phyloP scores from a whole-genome alignment of 2,329 filamentous ascomycete species.

The Claviceps purpurea region DNA sequence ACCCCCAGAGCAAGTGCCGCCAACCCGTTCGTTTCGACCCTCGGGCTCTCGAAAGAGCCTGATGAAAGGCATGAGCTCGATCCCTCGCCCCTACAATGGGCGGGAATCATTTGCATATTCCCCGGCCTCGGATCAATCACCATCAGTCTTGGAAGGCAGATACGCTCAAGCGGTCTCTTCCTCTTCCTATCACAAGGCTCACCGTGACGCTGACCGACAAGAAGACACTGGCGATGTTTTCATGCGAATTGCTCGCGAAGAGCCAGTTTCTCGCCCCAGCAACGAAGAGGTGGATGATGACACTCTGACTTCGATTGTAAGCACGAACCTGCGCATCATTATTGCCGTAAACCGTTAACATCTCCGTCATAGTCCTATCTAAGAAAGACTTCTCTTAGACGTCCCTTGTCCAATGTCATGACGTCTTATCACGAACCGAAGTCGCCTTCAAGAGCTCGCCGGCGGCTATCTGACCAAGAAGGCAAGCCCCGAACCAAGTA shows the following conservation, averaged over 20 bases:
- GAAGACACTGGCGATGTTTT: constrained; percentile 48
- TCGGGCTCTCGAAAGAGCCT: constrained; percentile 43
- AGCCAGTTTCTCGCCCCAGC: constrained; percentile 27
- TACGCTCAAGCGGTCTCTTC: background rate
- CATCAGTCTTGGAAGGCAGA: constrained; percentile 37
- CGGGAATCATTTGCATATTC: constrained; percentile 29
- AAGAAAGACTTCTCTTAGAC: constrained; percentile 31
- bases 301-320: constrained; percentile 31
- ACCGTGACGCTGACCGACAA: background rate
- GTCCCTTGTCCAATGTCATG: constrained; percentile 39
- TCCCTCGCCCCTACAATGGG: constrained; percentile 28
- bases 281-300: constrained; percentile 21
- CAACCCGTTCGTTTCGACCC: constrained; percentile 43
- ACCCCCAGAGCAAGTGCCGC: constrained; percentile 31
- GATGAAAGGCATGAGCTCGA: constrained; percentile 38
- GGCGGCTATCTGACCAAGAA: constrained; percentile 45
- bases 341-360: constrained; percentile 1
- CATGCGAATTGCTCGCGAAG: constrained; percentile 43
- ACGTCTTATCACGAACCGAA: constrained; percentile 30
- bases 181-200: background rate
- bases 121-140: constrained; percentile 32
- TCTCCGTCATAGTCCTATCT: constrained; percentile 30
- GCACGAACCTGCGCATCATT: constrained; percentile 15
- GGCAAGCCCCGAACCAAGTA: constrained; percentile 27
- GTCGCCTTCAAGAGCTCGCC: constrained; percentile 36